Evolutionary conservation across 495 filamentous ascomycete genomes (phyloP).

Genomic region (Penicillium atrosanguineum): DNA sequence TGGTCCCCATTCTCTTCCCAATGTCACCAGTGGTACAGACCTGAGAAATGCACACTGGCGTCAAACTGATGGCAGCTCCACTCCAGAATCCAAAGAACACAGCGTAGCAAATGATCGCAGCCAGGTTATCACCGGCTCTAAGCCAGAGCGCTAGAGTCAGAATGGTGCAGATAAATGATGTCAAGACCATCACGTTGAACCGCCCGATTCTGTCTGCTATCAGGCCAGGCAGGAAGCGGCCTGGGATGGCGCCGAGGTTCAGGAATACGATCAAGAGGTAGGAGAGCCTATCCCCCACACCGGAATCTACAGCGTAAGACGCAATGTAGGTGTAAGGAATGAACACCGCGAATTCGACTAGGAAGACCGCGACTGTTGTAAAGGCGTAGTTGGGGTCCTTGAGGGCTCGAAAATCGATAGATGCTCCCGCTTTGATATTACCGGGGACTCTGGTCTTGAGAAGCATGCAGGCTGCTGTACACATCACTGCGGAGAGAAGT

Average conservation of each 20-base stretch:
- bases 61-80: conserved; percentile 57
- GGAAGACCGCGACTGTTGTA: conserved; percentile 60
- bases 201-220: conserved; percentile 66
- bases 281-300: conserved; percentile 37
- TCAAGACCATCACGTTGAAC: conserved; percentile 64
- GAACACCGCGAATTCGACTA: conserved; percentile 72
- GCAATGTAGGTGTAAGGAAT: conserved; percentile 70
- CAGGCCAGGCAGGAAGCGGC: conserved; percentile 53
- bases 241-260: conserved; percentile 45
- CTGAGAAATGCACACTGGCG: conserved; percentile 59
- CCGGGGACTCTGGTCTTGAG: conserved; percentile 21
- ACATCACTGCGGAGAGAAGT: conserved; percentile 57
- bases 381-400: conserved; percentile 38
- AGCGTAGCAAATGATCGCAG: conserved; percentile 54
- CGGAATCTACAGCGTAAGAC: conserved; percentile 47
- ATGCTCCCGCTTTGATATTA: conserved; percentile 12
- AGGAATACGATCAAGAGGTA: conserved; percentile 55
- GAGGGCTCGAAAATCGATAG: conserved; percentile 27
- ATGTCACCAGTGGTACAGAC: conserved; percentile 58
- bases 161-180: conserved; percentile 47
- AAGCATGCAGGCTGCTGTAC: conserved; percentile 22
- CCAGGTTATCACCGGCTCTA: conserved; percentile 21
- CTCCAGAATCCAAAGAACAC: conserved; percentile 59
- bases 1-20: conserved; percentile 61
- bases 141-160: conserved; percentile 57